Evolutionary conservation across 1,284 basidiomycete genomes (phyloP).

Genomic region (Hemileia vastatrix): DNA sequence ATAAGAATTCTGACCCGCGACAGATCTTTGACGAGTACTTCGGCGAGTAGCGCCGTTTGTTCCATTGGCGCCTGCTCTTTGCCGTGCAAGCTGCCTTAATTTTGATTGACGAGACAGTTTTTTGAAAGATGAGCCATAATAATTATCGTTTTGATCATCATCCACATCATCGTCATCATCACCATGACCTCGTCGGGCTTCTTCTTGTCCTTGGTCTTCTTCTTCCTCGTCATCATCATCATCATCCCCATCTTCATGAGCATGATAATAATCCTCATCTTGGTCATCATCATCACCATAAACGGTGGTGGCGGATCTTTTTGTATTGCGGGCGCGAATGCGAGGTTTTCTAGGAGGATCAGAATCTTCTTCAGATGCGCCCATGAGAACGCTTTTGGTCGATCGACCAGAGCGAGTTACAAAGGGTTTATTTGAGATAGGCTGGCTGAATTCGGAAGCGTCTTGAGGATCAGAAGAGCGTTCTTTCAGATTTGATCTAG

Average conservation of each 20-base stretch:
- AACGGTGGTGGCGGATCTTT: conserved; percentile 18
- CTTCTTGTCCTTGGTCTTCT: conserved; percentile 22
- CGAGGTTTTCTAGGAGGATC: conserved; percentile 29
- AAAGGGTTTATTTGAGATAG: too few relatives aligned
- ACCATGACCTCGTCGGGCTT: conserved; percentile 16
- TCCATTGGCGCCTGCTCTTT: conserved; percentile 8
- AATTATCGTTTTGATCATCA: conserved; percentile 9
- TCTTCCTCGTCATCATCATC: conserved; percentile 49
- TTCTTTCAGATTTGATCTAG: too few relatives aligned
- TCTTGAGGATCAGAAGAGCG: too few relatives aligned
- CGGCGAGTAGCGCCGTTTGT: conserved; percentile 12
- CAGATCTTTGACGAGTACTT: background rate
- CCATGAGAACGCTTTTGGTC: conserved; percentile 16
- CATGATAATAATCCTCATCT: too few relatives aligned
- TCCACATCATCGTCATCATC: conserved; percentile 16
- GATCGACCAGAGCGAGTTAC: too few relatives aligned
- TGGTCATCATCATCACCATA: conserved; percentile 26
- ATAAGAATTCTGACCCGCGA: background rate
- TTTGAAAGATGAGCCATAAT: background rate
- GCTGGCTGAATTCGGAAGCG: too few relatives aligned
- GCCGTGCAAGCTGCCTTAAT: conserved; percentile 13
- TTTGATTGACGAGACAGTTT: conserved; percentile 2
- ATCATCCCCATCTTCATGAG: conserved; percentile 27
- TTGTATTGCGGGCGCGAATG: conserved; percentile 27
- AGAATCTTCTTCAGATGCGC: conserved; percentile 39